Evolutionary conservation across 1,284 basidiomycete genomes (phyloP), one percentile per base, ranked within the genome.

Genomic region (Fomitopsis pinicola): DNA sequence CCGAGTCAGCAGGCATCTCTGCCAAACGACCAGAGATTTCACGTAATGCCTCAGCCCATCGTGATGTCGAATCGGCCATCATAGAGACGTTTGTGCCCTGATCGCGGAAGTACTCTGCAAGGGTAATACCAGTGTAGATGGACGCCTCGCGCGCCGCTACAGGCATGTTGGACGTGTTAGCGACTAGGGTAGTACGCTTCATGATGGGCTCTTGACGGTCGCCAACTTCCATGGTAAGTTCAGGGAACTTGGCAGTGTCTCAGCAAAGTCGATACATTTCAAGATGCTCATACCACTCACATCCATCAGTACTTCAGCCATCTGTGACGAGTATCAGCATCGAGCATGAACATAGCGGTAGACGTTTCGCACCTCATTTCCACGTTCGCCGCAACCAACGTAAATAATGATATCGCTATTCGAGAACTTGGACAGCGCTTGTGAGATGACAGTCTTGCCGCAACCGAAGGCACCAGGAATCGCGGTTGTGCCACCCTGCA

Each of bases 101-200:
- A 77, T 99, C 97, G 79, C 97, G 94, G 91, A 97, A 99, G 80
- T 99, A 99, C 74, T 99, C 97, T 52, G 97, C 97, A 26, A 99
- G 86, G 0, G 97, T 99, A 80, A 99, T 99, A 72, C 97, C 97
- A 46, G 97, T 99, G 80, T 99, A 99, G 76, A 99, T 99, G 50
- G 97, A 98, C 5, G 97, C 97, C 80, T 99, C 97, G 72, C 97
- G 94, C 42, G 97, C 97, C 42, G 97, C 97, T 71, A 99, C 97
- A 69, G 97, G 97, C 97, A 99, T 99, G 81, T 99, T 99, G 62
- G 97, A 98, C 1, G 97, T 99, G 77, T 99, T 99, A 69, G 97
- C 97, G 63, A 99, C 97, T 40, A 99, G 87, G 3, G 97, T 96
- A 1, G 97, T 99, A 65, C 97, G 96, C 79, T 99, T 99, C 97